phyloP scores from a whole-genome alignment of 306 rosid species.

The Betula pendula region DNA sequence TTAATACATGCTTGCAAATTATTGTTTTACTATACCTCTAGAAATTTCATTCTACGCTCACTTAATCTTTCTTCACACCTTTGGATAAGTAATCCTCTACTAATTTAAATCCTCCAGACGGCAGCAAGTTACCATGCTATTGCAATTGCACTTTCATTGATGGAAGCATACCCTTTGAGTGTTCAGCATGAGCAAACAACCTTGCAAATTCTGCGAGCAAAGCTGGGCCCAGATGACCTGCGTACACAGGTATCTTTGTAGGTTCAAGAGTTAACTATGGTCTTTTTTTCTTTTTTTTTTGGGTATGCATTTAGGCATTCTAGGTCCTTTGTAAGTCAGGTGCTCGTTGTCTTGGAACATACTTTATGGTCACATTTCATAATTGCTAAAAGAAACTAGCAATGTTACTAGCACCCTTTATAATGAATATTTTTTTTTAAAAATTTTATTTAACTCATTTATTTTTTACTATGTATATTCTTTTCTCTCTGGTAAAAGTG shows the following conservation, averaged over 20 bases:
- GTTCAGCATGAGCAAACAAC: conserved; percentile 99
- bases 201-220: conserved; percentile 87
- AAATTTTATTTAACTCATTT: not conserved
- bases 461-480: not conserved
- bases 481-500: not conserved
- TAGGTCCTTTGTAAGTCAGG: not conserved
- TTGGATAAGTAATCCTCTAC: conserved; percentile 12
- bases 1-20: not conserved
- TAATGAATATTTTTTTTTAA: not conserved
- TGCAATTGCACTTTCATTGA: conserved; percentile 95
- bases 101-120: conserved; percentile 62
- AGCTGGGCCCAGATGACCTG: conserved; percentile 93
- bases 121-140: conserved; percentile 99
- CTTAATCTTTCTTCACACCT: not conserved
- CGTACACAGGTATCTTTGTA: conserved; percentile 82
- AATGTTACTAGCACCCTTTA: not conserved
- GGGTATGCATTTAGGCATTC: conserved; percentile 8
- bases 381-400: not conserved
- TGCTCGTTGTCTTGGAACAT: conserved; percentile 8
- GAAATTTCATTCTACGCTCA: not conserved
- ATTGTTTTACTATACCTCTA: not conserved
- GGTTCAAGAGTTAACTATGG: conserved; percentile 1
- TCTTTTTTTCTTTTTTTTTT: too few species aligned
- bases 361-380: not conserved
- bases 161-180: conserved; percentile 98